Evolutionary conservation across 1,284 basidiomycete species (phyloP).

Genomic region (Hemileia vastatrix): DNA sequence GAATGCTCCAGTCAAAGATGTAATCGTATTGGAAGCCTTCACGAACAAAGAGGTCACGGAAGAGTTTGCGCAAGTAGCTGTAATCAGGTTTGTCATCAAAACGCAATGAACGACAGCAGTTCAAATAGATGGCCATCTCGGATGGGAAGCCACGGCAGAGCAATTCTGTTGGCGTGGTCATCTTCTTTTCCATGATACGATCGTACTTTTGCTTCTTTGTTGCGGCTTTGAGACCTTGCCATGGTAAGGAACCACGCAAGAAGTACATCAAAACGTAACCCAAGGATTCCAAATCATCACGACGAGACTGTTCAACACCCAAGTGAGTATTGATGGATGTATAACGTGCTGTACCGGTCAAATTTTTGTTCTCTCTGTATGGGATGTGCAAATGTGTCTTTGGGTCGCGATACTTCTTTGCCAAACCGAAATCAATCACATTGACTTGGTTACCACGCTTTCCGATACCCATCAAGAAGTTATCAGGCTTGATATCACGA

Average conservation of each 20-base stretch:
- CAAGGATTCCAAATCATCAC: conserved; percentile 89
- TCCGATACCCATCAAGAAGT: not conserved
- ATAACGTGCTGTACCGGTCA: conserved; percentile 97
- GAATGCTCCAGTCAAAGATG: conserved; percentile 94
- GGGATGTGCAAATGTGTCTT: conserved; percentile 99
- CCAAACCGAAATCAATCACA: conserved; percentile 97
- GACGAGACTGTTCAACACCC: conserved; percentile 90
- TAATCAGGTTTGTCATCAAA: conserved; percentile 96
- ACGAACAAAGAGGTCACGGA: conserved; percentile 92
- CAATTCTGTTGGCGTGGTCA: conserved; percentile 92
- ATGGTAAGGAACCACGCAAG: conserved; percentile 86
- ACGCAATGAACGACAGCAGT: conserved; percentile 89
- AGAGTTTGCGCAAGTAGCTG: conserved; percentile 92
- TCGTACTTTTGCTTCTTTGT: conserved; percentile 99
- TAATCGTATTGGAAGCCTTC: conserved; percentile 98
- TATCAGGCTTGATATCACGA: no score
- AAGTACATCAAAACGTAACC: conserved; percentile 98
- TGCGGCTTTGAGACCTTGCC: conserved; percentile 95
- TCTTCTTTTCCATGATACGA: conserved; percentile 99
- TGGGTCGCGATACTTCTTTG: conserved; percentile 98
- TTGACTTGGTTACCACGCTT: conserved; percentile 66
- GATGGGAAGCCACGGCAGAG: conserved; percentile 94
- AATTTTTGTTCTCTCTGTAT: conserved; percentile 99
- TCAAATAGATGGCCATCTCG: conserved; percentile 94
- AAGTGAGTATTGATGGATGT: conserved; percentile 99